A percentile compares a stretch with the other conserved stretches of the same genome.
Evolutionary conservation across 2,329 filamentous ascomycete species (phyloP).

Genomic region (Tothia fuscella): DNA sequence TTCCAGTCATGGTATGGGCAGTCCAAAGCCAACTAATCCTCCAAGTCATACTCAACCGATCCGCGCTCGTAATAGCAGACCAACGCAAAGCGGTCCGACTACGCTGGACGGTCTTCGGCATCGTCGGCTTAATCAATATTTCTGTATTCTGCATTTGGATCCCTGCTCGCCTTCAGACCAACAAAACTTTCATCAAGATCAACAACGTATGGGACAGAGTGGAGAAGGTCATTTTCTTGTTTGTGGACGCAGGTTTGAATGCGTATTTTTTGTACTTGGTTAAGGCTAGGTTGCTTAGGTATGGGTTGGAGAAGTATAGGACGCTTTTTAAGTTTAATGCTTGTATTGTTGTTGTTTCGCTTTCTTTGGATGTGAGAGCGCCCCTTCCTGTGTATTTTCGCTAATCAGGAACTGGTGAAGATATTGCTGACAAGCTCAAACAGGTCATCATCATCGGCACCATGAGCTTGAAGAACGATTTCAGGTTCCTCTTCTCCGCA

Average conservation of each 20-base stretch:
- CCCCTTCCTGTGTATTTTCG: no score
- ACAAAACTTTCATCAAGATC: slow-evolving; percentile 29
- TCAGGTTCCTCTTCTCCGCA: no score
- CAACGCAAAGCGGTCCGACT: slow-evolving; percentile 26
- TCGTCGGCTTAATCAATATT: slow-evolving; percentile 41
- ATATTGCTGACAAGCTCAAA: no score
- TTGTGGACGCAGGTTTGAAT: slow-evolving; percentile 40
- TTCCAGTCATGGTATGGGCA: slow-evolving; percentile 27
- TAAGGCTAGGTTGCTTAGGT: slow-evolving; percentile 24
- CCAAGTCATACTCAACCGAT: slow-evolving; percentile 45
- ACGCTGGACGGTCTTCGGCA: slow-evolving; percentile 35
- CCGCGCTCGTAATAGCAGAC: slow-evolving; percentile 36
- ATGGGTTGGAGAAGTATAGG: slow-evolving; percentile 30
- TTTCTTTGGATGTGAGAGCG: slow-evolving; percentile 33
- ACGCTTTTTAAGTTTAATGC: slow-evolving; percentile 30
- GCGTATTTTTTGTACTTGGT: slow-evolving; percentile 38
- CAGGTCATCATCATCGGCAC: no score
- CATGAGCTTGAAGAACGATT: no score
- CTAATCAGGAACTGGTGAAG: no score
- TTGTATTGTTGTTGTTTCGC: slow-evolving; percentile 28
- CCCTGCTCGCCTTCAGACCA: slow-evolving; percentile 35
- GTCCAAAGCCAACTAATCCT: slow-evolving; percentile 39
- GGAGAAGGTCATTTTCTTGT: slow-evolving; percentile 40
- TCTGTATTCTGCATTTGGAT: slow-evolving; percentile 44
- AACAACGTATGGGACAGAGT: slow-evolving; percentile 42